phyloP scores from a whole-genome alignment of 2,329 filamentous ascomycete genomes.

The Pyricularia sp. region DNA sequence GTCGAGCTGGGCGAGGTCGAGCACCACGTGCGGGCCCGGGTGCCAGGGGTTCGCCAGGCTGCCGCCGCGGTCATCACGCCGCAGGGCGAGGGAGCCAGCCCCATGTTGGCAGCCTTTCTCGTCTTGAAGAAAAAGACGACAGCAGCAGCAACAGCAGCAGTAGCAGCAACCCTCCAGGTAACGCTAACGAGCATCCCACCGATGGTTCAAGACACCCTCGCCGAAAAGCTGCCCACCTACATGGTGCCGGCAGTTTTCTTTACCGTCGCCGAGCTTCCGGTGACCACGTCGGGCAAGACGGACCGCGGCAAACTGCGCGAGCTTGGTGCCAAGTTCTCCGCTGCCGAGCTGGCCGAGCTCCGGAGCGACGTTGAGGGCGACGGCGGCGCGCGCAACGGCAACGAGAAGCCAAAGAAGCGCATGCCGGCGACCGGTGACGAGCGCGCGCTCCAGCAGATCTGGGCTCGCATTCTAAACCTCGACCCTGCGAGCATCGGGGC shows the following conservation, averaged over 20 bases:
- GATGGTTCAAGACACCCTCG: conserved; percentile 5
- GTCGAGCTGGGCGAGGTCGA: conserved; percentile 6
- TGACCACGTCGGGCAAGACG: conserved; percentile 2
- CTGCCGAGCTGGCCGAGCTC: conserved; percentile 3
- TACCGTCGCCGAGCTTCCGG: neutral
- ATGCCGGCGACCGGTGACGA: conserved; percentile 8
- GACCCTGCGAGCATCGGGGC: conserved; percentile 22
- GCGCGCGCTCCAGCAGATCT: conserved; percentile 14
- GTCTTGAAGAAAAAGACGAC: neutral
- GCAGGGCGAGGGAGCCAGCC: neutral
- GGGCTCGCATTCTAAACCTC: conserved; percentile 25
- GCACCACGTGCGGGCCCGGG: neutral
- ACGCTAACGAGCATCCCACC: neutral
- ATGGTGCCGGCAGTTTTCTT: neutral
- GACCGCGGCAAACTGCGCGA: conserved; percentile 14
- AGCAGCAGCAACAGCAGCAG: too few species aligned
- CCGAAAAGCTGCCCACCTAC: neutral
- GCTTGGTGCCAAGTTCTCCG: conserved; percentile 6
- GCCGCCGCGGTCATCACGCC: neutral
- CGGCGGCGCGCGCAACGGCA: too few species aligned
- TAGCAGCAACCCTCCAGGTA: neutral
- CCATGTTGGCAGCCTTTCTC: conserved; percentile 1
- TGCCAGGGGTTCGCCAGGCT: neutral
- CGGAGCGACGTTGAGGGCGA: neutral
- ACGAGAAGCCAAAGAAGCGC: too few species aligned